Conservation (phyloP, 2,329 filamentous ascomycete genomes). For the Sarocladiaceae sp. region DNA sequence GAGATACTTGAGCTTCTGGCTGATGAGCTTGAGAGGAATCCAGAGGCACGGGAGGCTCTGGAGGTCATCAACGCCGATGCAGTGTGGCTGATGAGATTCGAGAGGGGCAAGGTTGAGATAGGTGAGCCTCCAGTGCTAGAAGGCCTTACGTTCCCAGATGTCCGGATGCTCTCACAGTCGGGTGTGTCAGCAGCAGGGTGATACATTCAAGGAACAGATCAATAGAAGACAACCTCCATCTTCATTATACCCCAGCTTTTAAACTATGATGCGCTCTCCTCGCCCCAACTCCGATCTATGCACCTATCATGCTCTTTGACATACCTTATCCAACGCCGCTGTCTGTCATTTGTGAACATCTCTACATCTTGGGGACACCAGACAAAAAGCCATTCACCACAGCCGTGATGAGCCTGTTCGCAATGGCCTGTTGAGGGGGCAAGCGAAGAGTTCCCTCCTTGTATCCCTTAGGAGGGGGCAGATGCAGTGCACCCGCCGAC, state of each 20-base stretch:
- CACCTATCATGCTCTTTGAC: background rate
- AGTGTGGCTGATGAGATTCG: conserved; percentile 62
- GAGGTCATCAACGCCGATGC: conserved; percentile 65
- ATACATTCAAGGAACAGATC: conserved; percentile 6
- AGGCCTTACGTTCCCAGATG: conserved; percentile 31
- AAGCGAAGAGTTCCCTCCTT: conserved; percentile 72
- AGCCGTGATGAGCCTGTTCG: conserved; percentile 76
- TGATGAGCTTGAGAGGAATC: conserved; percentile 37
- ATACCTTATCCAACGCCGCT: background rate
- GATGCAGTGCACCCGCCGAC: conserved; percentile 61
- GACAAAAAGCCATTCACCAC: conserved; percentile 70
- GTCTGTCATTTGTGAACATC: too few species aligned
- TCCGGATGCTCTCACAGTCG: conserved; percentile 16
- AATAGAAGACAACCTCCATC: background rate
- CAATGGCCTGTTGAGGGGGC: conserved; percentile 84
- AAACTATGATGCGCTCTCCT: background rate
- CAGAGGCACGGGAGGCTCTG: conserved; percentile 49
- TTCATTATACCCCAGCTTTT: background rate
- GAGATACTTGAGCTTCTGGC: conserved; percentile 59
- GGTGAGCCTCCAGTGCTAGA: conserved; percentile 34
- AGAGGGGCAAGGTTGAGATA: conserved; percentile 33
- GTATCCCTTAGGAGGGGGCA: conserved; percentile 57
- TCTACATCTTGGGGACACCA: conserved; percentile 45
- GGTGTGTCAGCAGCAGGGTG: background rate
- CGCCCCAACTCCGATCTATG: background rate